Conservation (phyloP, 1,284 basidiomycete species). For the Rhodotorula glutinis region DNA sequence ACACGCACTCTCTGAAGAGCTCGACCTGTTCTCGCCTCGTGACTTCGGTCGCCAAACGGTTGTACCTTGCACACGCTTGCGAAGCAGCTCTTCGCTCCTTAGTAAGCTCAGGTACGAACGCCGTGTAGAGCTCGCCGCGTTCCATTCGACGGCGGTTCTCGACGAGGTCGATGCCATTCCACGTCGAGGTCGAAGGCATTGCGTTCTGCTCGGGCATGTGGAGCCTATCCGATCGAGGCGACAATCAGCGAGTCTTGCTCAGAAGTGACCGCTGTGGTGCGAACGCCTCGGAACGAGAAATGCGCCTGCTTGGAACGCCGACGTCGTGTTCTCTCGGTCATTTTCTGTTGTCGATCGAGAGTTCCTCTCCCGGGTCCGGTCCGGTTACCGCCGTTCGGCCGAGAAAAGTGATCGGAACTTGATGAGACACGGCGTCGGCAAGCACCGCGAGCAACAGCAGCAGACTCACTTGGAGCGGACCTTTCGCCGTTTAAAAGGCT, state of each 20-base stretch:
- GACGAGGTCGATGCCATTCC: conserved; percentile 14
- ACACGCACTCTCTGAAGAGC: conserved; percentile 11
- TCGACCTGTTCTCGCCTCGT: conserved; percentile 29
- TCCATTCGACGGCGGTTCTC: conserved; percentile 20
- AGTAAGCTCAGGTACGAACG: conserved; percentile 27
- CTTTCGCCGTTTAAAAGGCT: no score
- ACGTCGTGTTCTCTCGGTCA: no score
- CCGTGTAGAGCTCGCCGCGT: conserved; percentile 29
- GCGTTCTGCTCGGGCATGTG: not conserved
- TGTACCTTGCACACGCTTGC: conserved; percentile 22
- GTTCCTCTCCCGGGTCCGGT: no score
- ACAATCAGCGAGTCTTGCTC: no score
- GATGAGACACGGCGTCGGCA: no score
- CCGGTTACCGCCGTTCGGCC: not conserved
- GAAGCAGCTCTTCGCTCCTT: conserved; percentile 7
- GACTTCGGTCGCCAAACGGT: conserved; percentile 9
- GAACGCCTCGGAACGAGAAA: no score
- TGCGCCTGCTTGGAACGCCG: no score
- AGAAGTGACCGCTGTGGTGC: no score
- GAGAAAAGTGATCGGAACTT: not conserved
- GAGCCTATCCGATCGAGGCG: no score
- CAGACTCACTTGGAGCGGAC: no score
- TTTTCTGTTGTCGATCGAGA: no score
- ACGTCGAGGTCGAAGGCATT: not conserved
- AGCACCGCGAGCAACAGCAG: no score